Base-by-base conservation (phyloP, 2,329 filamentous ascomycete genomes). In the Annulohypoxylon truncatum region DNA sequence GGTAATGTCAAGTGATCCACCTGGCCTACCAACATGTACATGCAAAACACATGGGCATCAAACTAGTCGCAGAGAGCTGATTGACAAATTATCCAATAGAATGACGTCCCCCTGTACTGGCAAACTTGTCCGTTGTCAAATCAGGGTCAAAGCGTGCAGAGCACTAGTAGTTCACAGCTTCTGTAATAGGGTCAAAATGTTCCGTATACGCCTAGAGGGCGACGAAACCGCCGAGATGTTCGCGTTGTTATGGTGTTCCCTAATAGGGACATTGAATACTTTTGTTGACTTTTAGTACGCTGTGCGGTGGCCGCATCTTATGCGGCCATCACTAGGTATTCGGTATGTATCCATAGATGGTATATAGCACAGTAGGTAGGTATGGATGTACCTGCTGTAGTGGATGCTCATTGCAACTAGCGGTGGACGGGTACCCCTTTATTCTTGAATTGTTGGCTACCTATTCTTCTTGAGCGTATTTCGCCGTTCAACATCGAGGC, bases 1-100 rank as follows among this genome's bases (percentile, higher is more conserved):
- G 52, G 65, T 63, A 65, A 68, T 70, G 61, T 66, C 62, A 65
- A 66, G 52, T 67, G 69, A 70, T 71, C 68, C 66, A 69, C 68
- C 31, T 20, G 22, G 26, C 52, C 50, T 52, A 64, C 56, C 57
- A 68, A 60, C 61, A 67, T 65, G 53, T 66, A 68, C 62, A 68
- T 71, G 64, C 69, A 70, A 67, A 70, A 70, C 69, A 71, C 69
- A 71, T 71, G 69, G 69, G 69, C 69, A 69, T 69, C 64, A 54
- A 33, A 64, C 67, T 71, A 68, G 69, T 48, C 69, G 69, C 69
- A 70, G 67, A 63, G 64, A 67, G 63, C 62, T 68, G 65, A 68
- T 62, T 31, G 59, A 56, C 29, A 55, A 57, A 56, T 50, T n/a
- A 31, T 35, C 67, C 67, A 70, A 70, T 68, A 63, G 61, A 50